phyloP scores from a whole-genome alignment of 1,284 basidiomycete genomes.

The Mycena sp. region DNA sequence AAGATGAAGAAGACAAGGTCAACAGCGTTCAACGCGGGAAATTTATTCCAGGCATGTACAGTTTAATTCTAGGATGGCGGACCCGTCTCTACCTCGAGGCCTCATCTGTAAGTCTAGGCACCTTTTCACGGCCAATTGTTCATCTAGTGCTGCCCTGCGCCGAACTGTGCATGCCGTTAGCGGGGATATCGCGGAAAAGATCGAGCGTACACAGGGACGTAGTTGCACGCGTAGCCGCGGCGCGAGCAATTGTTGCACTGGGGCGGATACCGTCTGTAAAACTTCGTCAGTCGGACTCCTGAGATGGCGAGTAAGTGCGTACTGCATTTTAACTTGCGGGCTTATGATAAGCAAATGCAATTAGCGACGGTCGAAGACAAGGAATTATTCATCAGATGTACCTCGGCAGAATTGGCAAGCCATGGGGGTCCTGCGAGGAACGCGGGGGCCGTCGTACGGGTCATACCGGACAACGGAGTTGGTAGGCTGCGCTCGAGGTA shows the following conservation, averaged over 20 bases:
- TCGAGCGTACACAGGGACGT: slow-evolving; percentile 52
- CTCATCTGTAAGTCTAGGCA: too few relatives aligned
- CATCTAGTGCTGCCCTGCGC: slow-evolving; percentile 1
- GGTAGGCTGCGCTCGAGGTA: not conserved
- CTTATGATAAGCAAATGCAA: slow-evolving; percentile 39
- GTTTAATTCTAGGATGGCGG: not conserved
- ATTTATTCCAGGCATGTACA: slow-evolving; percentile 13
- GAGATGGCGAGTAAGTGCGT: not conserved
- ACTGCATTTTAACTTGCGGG: slow-evolving; percentile 67
- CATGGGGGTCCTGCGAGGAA: slow-evolving; percentile 62
- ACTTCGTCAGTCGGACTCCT: not conserved
- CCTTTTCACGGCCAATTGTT: not conserved
- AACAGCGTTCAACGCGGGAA: slow-evolving; percentile 2
- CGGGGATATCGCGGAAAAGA: not conserved
- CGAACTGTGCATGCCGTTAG: not conserved
- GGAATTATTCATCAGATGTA: slow-evolving; percentile 33
- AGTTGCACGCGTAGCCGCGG: slow-evolving; percentile 57
- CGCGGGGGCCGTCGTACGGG: slow-evolving; percentile 45
- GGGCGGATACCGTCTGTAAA: slow-evolving; percentile 54
- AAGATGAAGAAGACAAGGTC: not conserved
- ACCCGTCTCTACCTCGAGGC: not conserved
- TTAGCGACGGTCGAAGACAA: not conserved
- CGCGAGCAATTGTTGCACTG: slow-evolving; percentile 63
- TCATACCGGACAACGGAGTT: slow-evolving; percentile 22
- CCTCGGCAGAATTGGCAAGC: slow-evolving; percentile 68